Evolutionary conservation across 805 yeast genomes (phyloP), one percentile per base, ranked within the genome.

Genomic region (Starmerella floris): DNA sequence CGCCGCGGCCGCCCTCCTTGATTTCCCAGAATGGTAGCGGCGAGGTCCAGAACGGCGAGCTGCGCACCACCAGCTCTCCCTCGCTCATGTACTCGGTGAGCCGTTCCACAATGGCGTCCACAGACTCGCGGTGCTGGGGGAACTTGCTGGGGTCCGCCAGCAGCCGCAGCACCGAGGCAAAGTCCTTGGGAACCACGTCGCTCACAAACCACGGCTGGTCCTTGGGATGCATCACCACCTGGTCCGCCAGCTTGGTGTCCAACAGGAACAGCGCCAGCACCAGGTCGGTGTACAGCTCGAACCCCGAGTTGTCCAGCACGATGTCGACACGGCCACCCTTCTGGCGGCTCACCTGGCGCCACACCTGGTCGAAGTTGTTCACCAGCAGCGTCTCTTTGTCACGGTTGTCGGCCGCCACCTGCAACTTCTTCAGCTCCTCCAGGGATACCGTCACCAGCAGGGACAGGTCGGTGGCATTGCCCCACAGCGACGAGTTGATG

Each of bases 161-260:
- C 54, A 82, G 83, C 11, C 62, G 52, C 16, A 83, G 50, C 40
- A 83, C 65, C 25, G 69, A 57, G 36, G 67, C 66, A 46, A 83
- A 76, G 62, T 91, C 99, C 55, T 76, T 77, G 23, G 83, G 73
- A 76, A 85, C 76, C 8, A 91, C 93, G 61, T 91, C 99, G 52
- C 95, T 83, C 17, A 91, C 97, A 79, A 91, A 88, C 93, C 97
- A 91, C 27, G 97, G 96, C 46, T 85, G 73, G 40, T 76, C 74
- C 61, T 91, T 91, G 50, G 94, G 84, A 61, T 91, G 98, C 48
- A 87, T 67, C 17, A 76, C 78, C 46, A 88, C 74, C 43, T 72
- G 65, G 20, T 66, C 63, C 15, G 74, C 77, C 20, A 87, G 59
- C n/a, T 73, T 72, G 15, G 82, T 62, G 53, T 87, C 94, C 21